A percentile compares a stretch with the other conserved stretches of the same genome.
phyloP scores from a whole-genome alignment of 2,329 filamentous ascomycete genomes.

The Niveomyces coronatus region DNA sequence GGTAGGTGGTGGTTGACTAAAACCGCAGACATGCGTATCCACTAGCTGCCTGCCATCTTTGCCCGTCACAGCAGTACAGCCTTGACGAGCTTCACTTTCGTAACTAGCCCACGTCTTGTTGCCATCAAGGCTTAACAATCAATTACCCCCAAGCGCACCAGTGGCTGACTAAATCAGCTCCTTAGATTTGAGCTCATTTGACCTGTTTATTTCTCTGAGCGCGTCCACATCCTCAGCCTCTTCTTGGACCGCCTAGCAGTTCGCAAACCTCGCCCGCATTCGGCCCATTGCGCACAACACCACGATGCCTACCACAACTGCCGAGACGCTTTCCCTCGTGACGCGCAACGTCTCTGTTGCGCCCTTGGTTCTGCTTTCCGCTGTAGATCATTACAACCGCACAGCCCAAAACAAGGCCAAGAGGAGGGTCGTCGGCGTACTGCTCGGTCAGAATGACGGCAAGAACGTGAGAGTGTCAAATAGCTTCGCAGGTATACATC shows the following conservation, averaged over 20 bases:
- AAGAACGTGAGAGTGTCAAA: conserved; percentile 96
- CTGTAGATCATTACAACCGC: conserved; percentile 96
- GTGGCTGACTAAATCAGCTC: neutral
- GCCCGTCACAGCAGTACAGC: conserved; percentile 3
- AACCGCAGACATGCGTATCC: conserved; percentile 9
- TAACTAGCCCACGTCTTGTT: conserved; percentile 5
- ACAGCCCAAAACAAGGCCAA: conserved; percentile 76
- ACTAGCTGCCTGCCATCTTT: conserved; percentile 9
- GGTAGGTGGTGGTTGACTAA: conserved; percentile 7
- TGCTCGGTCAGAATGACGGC: conserved; percentile 91
- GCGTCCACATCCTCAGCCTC: neutral
- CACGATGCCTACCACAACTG: conserved; percentile 90
- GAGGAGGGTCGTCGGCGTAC: conserved; percentile 84
- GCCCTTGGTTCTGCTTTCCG: conserved; percentile 92
- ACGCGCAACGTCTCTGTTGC: conserved; percentile 93
- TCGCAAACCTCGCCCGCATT: neutral
- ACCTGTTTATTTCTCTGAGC: neutral
- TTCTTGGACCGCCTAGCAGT: neutral
- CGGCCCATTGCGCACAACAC: conserved; percentile 7
- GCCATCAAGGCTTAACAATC: conserved; percentile 2
- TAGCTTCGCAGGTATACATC: conserved; percentile 84
- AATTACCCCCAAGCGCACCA: neutral
- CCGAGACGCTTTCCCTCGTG: conserved; percentile 91
- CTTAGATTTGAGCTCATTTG: neutral
- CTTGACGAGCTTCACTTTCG: conserved; percentile 3